Evolutionary conservation across 1,284 basidiomycete species (phyloP), one percentile per base, ranked within the genome.

Genomic region (Papiliotrema flavescens): DNA sequence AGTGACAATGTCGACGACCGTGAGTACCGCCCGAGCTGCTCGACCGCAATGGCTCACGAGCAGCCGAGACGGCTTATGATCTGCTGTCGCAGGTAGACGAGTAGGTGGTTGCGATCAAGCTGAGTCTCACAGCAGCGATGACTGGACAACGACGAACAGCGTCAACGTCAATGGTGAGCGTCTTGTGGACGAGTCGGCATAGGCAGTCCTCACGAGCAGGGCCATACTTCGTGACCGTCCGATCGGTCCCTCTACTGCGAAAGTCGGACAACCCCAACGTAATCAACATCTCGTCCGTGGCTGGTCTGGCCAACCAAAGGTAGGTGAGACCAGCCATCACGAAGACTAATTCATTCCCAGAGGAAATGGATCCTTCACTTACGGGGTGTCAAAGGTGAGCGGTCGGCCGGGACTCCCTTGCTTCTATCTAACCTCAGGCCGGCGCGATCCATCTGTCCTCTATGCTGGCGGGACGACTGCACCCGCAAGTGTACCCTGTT

Each of bases 261-360:
- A 73, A 74, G 60, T 67, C 70, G 5, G 57, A 62, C n/a, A 59
- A 64, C 37, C 64, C 65, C 5, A 66, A 60, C 14, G 73, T 76
- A n/a, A 55, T 72, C 52, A 65, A 72, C 45, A 74, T 76, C 41
- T 67, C 72, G 2, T 73, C 70, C 11, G 70, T 76, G 43, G 74
- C 70, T 1, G 72, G 66, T 14, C 57, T 69, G 24, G 66, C 68
- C 23, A 66, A 70, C 41, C 71, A 74, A 53, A 63, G 73, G 66
- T 69, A 37, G 34, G 55, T 51, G 2, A 45, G 24, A 37, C 1
- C 23, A 23, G 28, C 37, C 17, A 23, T 14, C 19, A 5, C 9
- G 4, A 15, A 47, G 19, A 11, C n/a, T 14, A 22, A 13, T 28
- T n/a, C 19, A 13, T 28, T n/a, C 19, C 9, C 19, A 61, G 62